Evolutionary conservation across 345 rosid genomes (phyloP).

Genomic region (Fremontodendron californicum): DNA sequence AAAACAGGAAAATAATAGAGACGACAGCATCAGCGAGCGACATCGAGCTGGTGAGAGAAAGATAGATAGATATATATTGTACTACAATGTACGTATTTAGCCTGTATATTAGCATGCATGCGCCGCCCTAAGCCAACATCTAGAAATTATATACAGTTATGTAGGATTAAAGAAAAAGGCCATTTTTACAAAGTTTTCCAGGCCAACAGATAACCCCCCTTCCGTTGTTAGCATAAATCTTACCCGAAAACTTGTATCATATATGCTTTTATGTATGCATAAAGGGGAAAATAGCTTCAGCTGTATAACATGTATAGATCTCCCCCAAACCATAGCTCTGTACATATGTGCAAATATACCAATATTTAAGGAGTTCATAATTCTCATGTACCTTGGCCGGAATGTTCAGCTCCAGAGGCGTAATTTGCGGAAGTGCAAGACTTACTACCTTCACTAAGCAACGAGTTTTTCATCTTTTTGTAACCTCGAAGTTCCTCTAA

Average conservation of each 20-base stretch:
- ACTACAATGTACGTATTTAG: too few species aligned
- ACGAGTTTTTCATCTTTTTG: constrained; percentile 55
- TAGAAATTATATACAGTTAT: constrained; percentile 2
- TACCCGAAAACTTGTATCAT: neutral
- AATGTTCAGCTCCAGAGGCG: constrained; percentile 17
- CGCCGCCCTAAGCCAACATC: neutral
- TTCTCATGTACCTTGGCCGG: constrained; percentile 18
- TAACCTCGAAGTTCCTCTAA: constrained; percentile 75
- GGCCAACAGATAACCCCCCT: constrained; percentile 5
- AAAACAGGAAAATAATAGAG: neutral
- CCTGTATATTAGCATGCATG: neutral
- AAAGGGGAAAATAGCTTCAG: constrained; percentile 4
- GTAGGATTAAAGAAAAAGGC: neutral
- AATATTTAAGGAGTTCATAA: constrained; percentile 2
- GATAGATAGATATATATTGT: neutral
- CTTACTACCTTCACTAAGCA: constrained; percentile 49
- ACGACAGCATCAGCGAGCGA: neutral
- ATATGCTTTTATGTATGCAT: neutral
- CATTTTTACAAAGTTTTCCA: constrained; percentile 13
- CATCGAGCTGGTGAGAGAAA: neutral
- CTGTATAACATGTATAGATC: constrained; percentile 10
- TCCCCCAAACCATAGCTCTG: constrained; percentile 21
- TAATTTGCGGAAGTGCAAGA: constrained; percentile 20
- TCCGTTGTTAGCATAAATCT: neutral
- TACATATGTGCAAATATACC: constrained; percentile 26